A percentile compares a stretch with the other conserved stretches of the same genome.
phyloP scores from a whole-genome alignment of 164 flowering plant genomes.

The Malania oleifera region DNA sequence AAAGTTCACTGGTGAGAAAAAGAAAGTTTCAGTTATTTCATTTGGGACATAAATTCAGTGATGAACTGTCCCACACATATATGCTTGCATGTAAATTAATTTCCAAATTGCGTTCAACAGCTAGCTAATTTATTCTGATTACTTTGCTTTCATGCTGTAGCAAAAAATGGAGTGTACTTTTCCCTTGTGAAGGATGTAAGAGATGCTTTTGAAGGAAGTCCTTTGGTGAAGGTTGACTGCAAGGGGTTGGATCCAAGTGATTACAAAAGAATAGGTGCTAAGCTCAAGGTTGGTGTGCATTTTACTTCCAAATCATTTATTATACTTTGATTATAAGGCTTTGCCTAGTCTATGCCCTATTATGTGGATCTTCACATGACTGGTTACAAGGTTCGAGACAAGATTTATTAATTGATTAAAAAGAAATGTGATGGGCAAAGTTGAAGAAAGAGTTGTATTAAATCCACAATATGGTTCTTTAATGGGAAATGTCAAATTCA shows the following conservation, averaged over 20 bases:
- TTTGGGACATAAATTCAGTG: no score
- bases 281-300: constrained; percentile 65
- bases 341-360: neutral
- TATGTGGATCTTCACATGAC: neutral
- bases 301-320: no score
- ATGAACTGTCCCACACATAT: no score
- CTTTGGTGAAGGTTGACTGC: constrained; percentile 81
- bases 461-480: neutral
- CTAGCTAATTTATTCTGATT: neutral
- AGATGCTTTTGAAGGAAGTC: constrained; percentile 86
- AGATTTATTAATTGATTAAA: neutral
- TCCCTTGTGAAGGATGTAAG: constrained; percentile 76
- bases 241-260: constrained; percentile 79
- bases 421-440: neutral
- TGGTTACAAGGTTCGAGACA: neutral
- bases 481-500: neutral
- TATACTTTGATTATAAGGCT: neutral
- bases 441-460: no score
- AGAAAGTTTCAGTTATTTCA: no score
- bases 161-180: constrained; percentile 82
- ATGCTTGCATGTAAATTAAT: no score
- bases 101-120: no score
- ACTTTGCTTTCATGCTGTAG: constrained; percentile 31
- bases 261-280: constrained; percentile 92
- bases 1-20: no score